phyloP scores from a whole-genome alignment of 2,329 filamentous ascomycete genomes.

The Claviceps capensis region DNA sequence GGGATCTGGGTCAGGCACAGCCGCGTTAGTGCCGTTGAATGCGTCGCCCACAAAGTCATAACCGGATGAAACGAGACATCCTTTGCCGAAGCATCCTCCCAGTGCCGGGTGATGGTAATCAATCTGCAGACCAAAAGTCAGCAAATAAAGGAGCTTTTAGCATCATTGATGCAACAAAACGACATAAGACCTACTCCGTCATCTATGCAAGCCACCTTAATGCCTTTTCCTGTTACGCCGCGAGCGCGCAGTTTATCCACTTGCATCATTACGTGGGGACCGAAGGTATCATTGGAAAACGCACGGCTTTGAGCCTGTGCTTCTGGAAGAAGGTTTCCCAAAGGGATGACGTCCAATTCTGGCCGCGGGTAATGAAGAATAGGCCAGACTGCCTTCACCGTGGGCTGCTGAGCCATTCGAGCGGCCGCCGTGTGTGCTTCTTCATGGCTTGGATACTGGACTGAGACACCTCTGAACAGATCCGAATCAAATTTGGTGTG shows the following conservation, averaged over 20 bases:
- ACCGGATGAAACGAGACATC: conserved; percentile 22
- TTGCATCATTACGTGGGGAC: conserved; percentile 9
- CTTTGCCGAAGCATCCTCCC: conserved; percentile 43
- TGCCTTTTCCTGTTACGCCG: conserved; percentile 8
- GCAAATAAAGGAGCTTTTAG: not conserved
- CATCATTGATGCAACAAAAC: not conserved
- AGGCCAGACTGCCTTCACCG: not conserved
- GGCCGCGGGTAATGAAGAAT: not conserved
- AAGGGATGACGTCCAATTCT: not conserved
- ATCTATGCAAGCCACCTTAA: conserved; percentile 8
- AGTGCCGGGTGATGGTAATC: conserved; percentile 47
- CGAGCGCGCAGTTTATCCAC: conserved; percentile 7
- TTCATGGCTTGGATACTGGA: not conserved
- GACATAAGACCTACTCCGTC: conserved; percentile 21
- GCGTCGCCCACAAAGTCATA: conserved; percentile 14
- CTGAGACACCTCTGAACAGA: not conserved
- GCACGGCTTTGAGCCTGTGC: not conserved
- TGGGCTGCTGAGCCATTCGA: not conserved
- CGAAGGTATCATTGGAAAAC: not conserved
- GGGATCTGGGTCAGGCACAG: conserved; percentile 10
- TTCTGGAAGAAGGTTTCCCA: not conserved
- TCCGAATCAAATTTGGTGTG: not conserved
- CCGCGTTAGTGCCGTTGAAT: conserved; percentile 5
- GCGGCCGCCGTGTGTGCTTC: not conserved
- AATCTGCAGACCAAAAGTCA: conserved; percentile 21